A percentile compares a stretch with the other conserved stretches of the same genome.
phyloP scores from a whole-genome alignment of 2,329 filamentous ascomycete species.

The Penicillium hesseltinei region DNA sequence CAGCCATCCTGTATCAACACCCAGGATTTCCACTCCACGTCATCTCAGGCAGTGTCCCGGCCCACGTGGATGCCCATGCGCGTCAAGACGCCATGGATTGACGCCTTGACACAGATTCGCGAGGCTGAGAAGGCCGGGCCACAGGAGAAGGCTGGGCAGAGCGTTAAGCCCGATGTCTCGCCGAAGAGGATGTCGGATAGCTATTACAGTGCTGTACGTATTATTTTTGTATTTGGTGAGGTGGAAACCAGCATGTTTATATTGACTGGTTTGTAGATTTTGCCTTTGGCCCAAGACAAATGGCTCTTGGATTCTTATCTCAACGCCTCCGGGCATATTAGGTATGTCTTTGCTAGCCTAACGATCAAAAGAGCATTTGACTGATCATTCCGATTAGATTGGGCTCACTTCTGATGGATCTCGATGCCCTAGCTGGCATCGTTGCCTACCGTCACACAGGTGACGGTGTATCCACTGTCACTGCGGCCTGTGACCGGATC shows the following conservation, averaged over 20 bases:
- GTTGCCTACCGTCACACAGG: slow-evolving; percentile 73
- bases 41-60: slow-evolving; percentile 25
- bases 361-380: slow-evolving; percentile 13
- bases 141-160: slow-evolving; percentile 21
- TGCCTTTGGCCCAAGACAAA: slow-evolving; percentile 70
- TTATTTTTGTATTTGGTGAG: neutral
- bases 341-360: slow-evolving; percentile 39
- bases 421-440: slow-evolving; percentile 73
- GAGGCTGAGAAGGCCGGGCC: slow-evolving; percentile 35
- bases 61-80: slow-evolving; percentile 54
- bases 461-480: slow-evolving; percentile 62
- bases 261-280: slow-evolving; percentile 47
- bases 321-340: slow-evolving; percentile 71
- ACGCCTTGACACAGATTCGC: slow-evolving; percentile 58
- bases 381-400: slow-evolving; percentile 45
- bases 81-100: slow-evolving; percentile 66
- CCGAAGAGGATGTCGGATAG: slow-evolving; percentile 71
- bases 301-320: slow-evolving; percentile 77
- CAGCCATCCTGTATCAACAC: slow-evolving; percentile 12
- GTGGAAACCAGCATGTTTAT: neutral
- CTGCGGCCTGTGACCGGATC: slow-evolving; percentile 63
- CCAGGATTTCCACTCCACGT: slow-evolving; percentile 31
- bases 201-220: slow-evolving; percentile 63
- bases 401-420: slow-evolving; percentile 74
- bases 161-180: slow-evolving; percentile 54